A percentile compares a stretch with the other conserved stretches of the same genome.
These are phyloP conservation scores for Limnanthes douglasii DNA, from an alignment of 345 rosid genomes.

Conservation along the genomic window DNA sequence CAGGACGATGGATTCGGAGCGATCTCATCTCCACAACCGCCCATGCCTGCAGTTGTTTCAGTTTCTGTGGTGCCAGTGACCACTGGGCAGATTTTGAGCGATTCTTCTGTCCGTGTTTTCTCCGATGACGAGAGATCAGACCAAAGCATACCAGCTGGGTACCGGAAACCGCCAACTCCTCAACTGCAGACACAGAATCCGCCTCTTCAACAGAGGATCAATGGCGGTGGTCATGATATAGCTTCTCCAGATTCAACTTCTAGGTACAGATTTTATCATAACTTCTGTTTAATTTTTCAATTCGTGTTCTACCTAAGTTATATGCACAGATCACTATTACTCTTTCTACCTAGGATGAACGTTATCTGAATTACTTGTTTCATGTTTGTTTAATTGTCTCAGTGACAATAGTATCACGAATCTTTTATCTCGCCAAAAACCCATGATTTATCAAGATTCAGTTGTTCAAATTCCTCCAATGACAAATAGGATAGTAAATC, in stretches of 20 bases:
- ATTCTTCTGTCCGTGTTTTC: slow-evolving; percentile 31
- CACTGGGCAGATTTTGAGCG: slow-evolving; percentile 25
- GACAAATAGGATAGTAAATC: slow-evolving; percentile 23
- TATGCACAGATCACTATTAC: neutral
- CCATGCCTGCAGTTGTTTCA: slow-evolving; percentile 24
- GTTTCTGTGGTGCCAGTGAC: slow-evolving; percentile 25
- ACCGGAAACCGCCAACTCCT: slow-evolving; percentile 34
- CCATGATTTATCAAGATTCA: slow-evolving; percentile 50
- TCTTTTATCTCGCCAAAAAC: slow-evolving; percentile 43
- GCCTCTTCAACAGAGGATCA: slow-evolving; percentile 31
- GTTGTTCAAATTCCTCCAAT: slow-evolving; percentile 50
- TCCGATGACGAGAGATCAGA: slow-evolving; percentile 97
- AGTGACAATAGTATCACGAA: slow-evolving; percentile 76
- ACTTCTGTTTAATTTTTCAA: neutral
- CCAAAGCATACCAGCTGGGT: slow-evolving; percentile 43
- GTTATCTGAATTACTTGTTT: slow-evolving; percentile 14
- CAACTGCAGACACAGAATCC: slow-evolving; percentile 29
- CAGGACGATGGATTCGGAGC: slow-evolving; percentile 45
- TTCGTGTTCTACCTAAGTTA: neutral
- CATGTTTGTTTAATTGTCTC: slow-evolving; percentile 22
- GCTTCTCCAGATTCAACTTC: slow-evolving; percentile 86
- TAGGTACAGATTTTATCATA: slow-evolving; percentile 28
- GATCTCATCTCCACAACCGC: slow-evolving; percentile 42
- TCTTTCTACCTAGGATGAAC: slow-evolving; percentile 3
- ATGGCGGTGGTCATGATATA: slow-evolving; percentile 45